Evolutionary conservation across 768 basidiomycete genomes (phyloP), one percentile per base, ranked within the genome.

Genomic region (Rhizopogon salebrosus): DNA sequence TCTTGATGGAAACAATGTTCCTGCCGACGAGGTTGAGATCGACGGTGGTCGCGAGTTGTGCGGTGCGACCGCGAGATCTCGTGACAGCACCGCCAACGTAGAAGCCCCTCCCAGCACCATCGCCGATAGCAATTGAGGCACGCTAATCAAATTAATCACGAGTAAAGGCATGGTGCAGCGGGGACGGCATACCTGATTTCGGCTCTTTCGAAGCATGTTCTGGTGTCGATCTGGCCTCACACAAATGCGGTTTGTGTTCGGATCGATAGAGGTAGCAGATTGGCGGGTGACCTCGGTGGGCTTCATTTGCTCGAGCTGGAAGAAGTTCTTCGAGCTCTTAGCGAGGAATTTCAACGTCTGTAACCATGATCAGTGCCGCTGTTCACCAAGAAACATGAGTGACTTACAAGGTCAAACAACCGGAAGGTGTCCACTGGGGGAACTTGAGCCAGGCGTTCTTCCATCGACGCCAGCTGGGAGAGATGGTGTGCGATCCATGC

Each of bases 1-100:
- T 73, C 22, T 67, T 75, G 22, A 88, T 70, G 6, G 63, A 63
- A 0, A 60, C 50, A 27, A 69, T 66, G 1, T 0, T 36, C 63
- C 69, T 64, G 53, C 72, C 60, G 66, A 64, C 51, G 48, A 74
- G 52, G 50, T 59, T 37, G 55, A 57, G 63, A 4, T 52, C 49
- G 24, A 62, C 56, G 13, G 39, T 24, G 9, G 61, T 51, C 14
- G 56, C 53, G 3, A 77, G 35, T 11, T 20, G 29, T 26, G 69
- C 65, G 42, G 18, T 22, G 3, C 55, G 54, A 29, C 68, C 57
- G 0, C 1, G 6, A n/a, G 64, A 48, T 9, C 29, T n/a, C 1
- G 49, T 22, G 31, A 70, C 41, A 0, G 45, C 42, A 8, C 62
- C 71, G 50, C 58, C 0, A 5, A 72, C 23, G 2, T 38, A 58